phyloP scores from a whole-genome alignment of 2,329 filamentous ascomycete species.

The Oidium heveae region DNA sequence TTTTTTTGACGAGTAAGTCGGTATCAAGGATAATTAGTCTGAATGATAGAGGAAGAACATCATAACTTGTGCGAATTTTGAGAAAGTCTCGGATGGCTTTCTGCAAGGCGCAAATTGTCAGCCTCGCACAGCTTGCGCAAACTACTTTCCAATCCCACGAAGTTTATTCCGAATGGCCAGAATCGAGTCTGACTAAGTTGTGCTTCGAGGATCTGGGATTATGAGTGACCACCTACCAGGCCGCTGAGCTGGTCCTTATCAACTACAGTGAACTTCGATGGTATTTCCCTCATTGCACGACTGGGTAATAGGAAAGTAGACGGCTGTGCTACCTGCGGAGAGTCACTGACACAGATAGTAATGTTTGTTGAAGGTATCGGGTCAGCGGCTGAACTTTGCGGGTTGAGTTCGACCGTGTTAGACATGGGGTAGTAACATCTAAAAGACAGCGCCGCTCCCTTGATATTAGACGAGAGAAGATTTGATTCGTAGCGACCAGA shows the following conservation, averaged over 20 bases:
- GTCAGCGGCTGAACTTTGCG: constrained; percentile 7
- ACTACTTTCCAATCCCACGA: neutral
- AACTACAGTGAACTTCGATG: constrained; percentile 27
- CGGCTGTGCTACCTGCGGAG: constrained; percentile 13
- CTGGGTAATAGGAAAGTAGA: constrained; percentile 15
- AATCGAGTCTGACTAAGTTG: constrained; percentile 1
- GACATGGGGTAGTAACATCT: constrained; percentile 8
- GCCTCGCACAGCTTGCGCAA: constrained; percentile 5
- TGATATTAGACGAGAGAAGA: too few relatives aligned
- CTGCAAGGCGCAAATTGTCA: constrained; percentile 21
- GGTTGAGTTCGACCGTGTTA: constrained; percentile 13
- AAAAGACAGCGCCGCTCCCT: too few relatives aligned
- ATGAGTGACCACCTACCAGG: constrained; percentile 29
- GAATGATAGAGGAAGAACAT: constrained; percentile 88
- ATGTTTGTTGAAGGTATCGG: constrained; percentile 10
- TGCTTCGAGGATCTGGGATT: neutral
- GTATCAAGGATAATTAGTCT: constrained; percentile 91
- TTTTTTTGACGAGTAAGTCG: constrained; percentile 87
- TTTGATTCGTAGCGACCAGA: too few relatives aligned
- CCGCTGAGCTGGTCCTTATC: constrained; percentile 59
- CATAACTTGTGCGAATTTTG: constrained; percentile 88
- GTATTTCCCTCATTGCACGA: constrained; percentile 11
- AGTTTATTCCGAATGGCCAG: neutral
- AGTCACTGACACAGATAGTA: constrained; percentile 12
- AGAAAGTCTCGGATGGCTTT: constrained; percentile 85